Conservation (phyloP, 2,329 filamentous ascomycete species). For the Microcyclospora tardicrescens region DNA sequence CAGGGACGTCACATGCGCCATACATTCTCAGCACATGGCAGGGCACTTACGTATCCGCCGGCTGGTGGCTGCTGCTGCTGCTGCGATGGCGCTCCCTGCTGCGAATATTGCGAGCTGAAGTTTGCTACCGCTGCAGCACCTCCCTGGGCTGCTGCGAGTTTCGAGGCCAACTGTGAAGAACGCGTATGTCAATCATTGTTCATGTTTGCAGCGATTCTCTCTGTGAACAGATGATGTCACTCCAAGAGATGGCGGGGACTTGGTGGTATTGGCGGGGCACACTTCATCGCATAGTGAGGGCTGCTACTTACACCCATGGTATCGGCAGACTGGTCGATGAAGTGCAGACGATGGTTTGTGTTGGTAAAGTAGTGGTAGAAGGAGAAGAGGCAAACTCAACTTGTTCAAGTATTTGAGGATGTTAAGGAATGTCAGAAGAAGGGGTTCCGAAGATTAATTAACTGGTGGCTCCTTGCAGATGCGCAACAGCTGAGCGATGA, state of each 20-base stretch:
- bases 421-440: too few relatives aligned
- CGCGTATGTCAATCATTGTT: not conserved
- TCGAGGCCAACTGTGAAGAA: slow-evolving; percentile 29
- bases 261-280: not conserved
- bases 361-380: too few relatives aligned
- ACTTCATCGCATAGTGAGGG: not conserved
- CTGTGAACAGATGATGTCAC: not conserved
- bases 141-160: slow-evolving; percentile 33
- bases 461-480: too few relatives aligned
- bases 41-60: slow-evolving; percentile 41
- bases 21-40: slow-evolving; percentile 3
- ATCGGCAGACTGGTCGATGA: not conserved
- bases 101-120: slow-evolving; percentile 4
- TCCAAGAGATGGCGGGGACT: not conserved
- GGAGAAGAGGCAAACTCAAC: too few relatives aligned
- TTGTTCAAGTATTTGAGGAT: too few relatives aligned
- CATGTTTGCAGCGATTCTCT: not conserved
- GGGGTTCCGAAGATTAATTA: too few relatives aligned
- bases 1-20: slow-evolving; percentile 4
- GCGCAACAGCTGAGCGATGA: not conserved
- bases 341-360: not conserved
- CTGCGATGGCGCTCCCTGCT: slow-evolving; percentile 17
- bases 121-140: slow-evolving; percentile 15
- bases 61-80: slow-evolving; percentile 20
- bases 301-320: not conserved